Evolutionary conservation across 2,329 filamentous ascomycete genomes (phyloP).

Genomic region (Falciphora oryzae): DNA sequence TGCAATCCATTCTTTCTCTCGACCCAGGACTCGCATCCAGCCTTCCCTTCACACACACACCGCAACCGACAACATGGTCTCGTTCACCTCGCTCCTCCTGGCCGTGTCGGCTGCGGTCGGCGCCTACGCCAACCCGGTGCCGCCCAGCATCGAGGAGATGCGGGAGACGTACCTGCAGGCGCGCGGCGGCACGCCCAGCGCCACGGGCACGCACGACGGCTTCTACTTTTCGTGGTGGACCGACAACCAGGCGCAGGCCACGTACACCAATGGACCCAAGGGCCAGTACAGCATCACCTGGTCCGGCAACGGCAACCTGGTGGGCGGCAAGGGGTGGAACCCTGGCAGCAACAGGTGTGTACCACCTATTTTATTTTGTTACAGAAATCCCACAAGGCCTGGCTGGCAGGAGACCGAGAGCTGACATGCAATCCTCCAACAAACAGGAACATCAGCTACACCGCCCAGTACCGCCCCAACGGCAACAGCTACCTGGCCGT

Average conservation of each 20-base stretch:
- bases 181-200: slow-evolving; percentile 24
- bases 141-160: slow-evolving; percentile 4
- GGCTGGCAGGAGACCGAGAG: too few species aligned
- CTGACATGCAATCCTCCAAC: background rate
- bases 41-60: background rate
- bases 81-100: slow-evolving; percentile 6
- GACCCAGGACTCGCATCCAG: too few species aligned
- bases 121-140: slow-evolving; percentile 3
- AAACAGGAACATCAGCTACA: slow-evolving; percentile 42
- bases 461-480: slow-evolving; percentile 37
- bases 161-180: slow-evolving; percentile 5
- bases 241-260: slow-evolving; percentile 31
- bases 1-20: background rate
- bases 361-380: background rate
- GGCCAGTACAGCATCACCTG: slow-evolving; percentile 34
- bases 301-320: slow-evolving; percentile 44
- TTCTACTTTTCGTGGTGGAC: slow-evolving; percentile 42
- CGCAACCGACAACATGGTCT: slow-evolving; percentile 4
- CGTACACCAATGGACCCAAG: slow-evolving; percentile 32
- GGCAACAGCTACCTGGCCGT: slow-evolving; percentile 34
- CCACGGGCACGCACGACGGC: slow-evolving; percentile 29
- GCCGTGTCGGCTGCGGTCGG: slow-evolving; percentile 7
- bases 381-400: too few species aligned
- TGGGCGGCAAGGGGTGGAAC: slow-evolving; percentile 51
- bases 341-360: slow-evolving; percentile 29